These are phyloP conservation scores for Xylaria polymorpha DNA, from an alignment of 2,329 filamentous ascomycete genomes.

Conservation along the genomic window DNA sequence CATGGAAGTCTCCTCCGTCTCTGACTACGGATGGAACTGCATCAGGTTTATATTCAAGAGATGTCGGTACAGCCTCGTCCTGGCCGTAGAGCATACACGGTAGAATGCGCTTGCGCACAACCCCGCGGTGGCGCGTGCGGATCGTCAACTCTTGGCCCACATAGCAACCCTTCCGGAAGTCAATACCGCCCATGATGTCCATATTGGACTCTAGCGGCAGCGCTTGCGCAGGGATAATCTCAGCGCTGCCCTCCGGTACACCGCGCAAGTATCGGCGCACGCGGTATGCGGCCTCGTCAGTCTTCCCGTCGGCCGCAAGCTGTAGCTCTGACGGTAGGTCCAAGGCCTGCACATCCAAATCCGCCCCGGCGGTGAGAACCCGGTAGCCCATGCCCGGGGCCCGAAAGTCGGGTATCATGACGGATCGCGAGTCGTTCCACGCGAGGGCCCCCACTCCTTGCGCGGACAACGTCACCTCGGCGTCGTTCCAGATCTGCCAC, in stretches of 20 bases:
- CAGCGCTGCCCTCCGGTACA: constrained; percentile 84
- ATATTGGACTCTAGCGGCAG: constrained; percentile 91
- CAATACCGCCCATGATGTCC: constrained; percentile 85
- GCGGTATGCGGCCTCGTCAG: constrained; percentile 72
- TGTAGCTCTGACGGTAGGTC: constrained; percentile 51
- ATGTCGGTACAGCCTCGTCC: constrained; percentile 53
- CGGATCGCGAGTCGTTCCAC: constrained; percentile 32
- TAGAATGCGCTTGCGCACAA: constrained; percentile 89
- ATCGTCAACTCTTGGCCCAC: constrained; percentile 97
- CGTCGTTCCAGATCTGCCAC: constrained; percentile 80
- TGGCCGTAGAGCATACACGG: constrained; percentile 78
- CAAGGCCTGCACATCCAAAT: constrained; percentile 42
- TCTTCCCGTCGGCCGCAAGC: constrained; percentile 52
- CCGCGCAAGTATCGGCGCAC: constrained; percentile 82
- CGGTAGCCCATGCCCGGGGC: constrained; percentile 68
- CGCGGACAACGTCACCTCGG: constrained; percentile 32
- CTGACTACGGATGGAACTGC: background rate
- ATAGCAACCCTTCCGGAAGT: constrained; percentile 97
- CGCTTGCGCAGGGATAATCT: constrained; percentile 77
- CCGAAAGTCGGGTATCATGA: constrained; percentile 63
- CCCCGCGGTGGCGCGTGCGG: constrained; percentile 91
- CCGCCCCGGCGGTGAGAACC: constrained; percentile 45
- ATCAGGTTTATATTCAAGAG: constrained; percentile 60
- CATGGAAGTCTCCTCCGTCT: constrained; percentile 30
- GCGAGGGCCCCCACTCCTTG: constrained; percentile 24